phyloP scores from a whole-genome alignment of 225 moss, liverwort and hornwort genomes.

The Anthoceros angustus region DNA sequence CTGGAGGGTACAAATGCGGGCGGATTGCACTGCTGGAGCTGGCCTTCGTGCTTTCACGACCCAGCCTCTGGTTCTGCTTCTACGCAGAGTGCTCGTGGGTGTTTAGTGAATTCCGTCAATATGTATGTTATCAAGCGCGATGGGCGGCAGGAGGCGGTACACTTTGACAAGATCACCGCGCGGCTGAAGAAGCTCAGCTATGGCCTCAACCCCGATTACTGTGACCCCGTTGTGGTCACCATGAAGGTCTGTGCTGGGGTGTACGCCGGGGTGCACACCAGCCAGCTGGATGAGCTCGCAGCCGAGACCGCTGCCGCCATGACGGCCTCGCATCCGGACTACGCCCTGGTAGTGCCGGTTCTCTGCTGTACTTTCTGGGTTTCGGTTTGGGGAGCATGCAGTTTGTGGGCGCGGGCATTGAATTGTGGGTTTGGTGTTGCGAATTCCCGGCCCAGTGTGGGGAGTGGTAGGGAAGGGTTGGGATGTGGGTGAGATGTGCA shows the following conservation, averaged over 20 bases:
- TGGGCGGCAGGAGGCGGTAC: constrained; percentile 81
- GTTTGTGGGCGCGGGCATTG: neutral
- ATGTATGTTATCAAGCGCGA: constrained; percentile 99
- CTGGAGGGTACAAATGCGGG: neutral
- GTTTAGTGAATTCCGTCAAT: constrained; percentile 5
- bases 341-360: constrained; percentile 41
- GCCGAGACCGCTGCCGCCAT: constrained; percentile 92
- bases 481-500: no score
- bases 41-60: neutral
- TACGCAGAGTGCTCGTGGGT: neutral
- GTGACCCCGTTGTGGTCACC: constrained; percentile 78
- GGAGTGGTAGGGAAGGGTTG: no score
- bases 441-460: no score
- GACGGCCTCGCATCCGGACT: constrained; percentile 87
- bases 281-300: constrained; percentile 87
- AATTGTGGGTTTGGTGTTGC: no score
- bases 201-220: constrained; percentile 77
- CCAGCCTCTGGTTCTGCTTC: neutral
- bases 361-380: neutral
- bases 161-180: constrained; percentile 89
- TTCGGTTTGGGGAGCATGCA: neutral
- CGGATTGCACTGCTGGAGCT: neutral
- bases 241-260: constrained; percentile 90
- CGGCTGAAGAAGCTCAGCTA: constrained; percentile 86
- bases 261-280: constrained; percentile 80